Base-by-base conservation (phyloP, 169 alveolate genomes). In the Eimeria praecox region DNA sequence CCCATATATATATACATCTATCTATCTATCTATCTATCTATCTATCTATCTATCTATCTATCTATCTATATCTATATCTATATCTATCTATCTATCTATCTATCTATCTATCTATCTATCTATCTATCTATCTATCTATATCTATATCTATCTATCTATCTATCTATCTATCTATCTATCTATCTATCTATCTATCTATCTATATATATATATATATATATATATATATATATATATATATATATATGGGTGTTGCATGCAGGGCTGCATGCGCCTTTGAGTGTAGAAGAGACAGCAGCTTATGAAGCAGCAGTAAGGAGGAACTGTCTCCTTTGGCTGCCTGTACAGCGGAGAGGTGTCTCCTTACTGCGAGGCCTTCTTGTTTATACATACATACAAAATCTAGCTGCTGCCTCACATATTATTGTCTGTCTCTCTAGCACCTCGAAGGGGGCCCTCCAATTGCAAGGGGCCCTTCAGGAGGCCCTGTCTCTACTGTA, bases 291-390 rank as follows among this genome's bases (percentile, higher is more conserved):
- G 69, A 46, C 90, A 80, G 71, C 71, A 9, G 90, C 69, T 3
- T 80, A 80, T 49, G 71, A 80, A 5, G 90, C 90, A 18, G 64
- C 90, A 46, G 71, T 80, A 44, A 3, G 44, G 33, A 35, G 90
- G n/a, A 80, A 80, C 90, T 80, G 90, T 35, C 64, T 80, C 38
- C 90, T 80, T 3, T 80, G 90, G 90, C 90, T 80, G 71, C 90
- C 90, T 5, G 73, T 80, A 24, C 16, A 42, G 38, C 9, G 64
- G 46, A 40, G 90, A 24, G 9, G 4, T 33, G 42, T 49, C 33
- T 44, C 69, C 44, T 24, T 80, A 5, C 24, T 80, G 46, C 71
- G 73, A n/a, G 90, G 71, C 27, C 71, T 80, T 1, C 40, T 80
- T 16, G 71, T 80, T 18, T 80, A 80, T 35, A 80, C 71, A 20